These are phyloP conservation scores for Paracamarosporium sp. DNA, from an alignment of 2,329 filamentous ascomycete genomes.

Conservation along the genomic window DNA sequence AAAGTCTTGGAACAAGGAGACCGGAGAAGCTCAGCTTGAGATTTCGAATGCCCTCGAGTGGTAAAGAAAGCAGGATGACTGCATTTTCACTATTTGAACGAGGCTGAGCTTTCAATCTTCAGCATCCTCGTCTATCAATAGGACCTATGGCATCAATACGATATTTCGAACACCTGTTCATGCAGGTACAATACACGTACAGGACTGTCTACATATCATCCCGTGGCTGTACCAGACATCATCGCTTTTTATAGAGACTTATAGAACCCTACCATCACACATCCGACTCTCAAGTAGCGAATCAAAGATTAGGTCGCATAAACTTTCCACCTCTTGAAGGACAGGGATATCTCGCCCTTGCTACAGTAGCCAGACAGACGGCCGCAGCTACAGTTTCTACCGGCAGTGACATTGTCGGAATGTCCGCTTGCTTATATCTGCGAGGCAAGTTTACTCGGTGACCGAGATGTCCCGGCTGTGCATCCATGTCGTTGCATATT, in stretches of 20 bases:
- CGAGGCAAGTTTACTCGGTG: constrained; percentile 26
- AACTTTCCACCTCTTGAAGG: background rate
- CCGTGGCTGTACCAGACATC: background rate
- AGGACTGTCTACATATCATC: background rate
- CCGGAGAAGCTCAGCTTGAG: constrained; percentile 70
- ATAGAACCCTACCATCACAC: background rate
- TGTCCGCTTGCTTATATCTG: constrained; percentile 11
- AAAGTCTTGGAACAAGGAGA: constrained; percentile 59
- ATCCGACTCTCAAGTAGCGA: background rate
- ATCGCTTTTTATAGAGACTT: background rate
- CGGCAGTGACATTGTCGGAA: background rate
- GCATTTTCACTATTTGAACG: background rate
- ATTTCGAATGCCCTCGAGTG: constrained; percentile 66
- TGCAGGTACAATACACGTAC: background rate
- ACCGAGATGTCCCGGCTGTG: constrained; percentile 19
- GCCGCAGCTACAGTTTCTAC: background rate
- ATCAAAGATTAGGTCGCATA: background rate
- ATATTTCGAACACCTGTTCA: background rate
- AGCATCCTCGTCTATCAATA: background rate
- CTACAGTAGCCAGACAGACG: background rate
- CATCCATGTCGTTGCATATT: constrained; percentile 14
- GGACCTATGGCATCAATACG: background rate
- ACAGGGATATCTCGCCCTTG: background rate
- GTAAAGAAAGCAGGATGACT: constrained; percentile 13
- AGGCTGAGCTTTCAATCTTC: constrained; percentile 7